Evolutionary conservation across 768 basidiomycete species (phyloP).

Genomic region (Termitomyces sp.): DNA sequence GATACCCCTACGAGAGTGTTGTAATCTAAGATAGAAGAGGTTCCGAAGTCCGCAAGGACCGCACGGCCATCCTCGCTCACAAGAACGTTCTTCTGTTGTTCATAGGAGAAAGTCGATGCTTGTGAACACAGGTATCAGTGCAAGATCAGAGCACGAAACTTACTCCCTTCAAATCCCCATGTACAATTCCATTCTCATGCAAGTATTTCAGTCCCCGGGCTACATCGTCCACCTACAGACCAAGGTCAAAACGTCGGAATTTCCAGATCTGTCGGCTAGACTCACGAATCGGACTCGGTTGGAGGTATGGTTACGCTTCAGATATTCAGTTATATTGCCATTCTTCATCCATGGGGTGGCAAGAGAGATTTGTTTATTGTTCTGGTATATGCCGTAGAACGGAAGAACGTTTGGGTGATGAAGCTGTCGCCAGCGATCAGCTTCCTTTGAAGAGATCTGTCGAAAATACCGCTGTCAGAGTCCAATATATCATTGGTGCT

Average conservation of each 20-base stretch:
- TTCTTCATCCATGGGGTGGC: not conserved
- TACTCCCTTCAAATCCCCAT: not conserved
- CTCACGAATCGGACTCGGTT: not conserved
- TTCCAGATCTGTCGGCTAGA: not conserved
- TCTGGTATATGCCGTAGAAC: not conserved
- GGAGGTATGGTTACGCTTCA: not conserved
- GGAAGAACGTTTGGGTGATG: conserved; percentile 1
- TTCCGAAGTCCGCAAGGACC: not conserved
- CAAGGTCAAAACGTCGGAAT: not conserved
- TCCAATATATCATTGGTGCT: not conserved
- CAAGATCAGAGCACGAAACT: not conserved
- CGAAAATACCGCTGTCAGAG: not conserved
- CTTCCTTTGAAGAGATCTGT: not conserved
- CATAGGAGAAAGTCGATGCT: too few relatives aligned
- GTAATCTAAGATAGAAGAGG: not conserved
- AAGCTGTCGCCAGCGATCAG: not conserved
- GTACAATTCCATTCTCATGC: not conserved
- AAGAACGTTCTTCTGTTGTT: not conserved
- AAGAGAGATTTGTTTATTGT: not conserved
- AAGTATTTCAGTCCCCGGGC: not conserved
- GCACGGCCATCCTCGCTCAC: not conserved
- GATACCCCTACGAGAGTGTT: not conserved
- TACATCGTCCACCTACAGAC: not conserved
- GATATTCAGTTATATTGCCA: not conserved
- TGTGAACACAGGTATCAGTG: not conserved